Evolutionary conservation across 2,329 filamentous ascomycete genomes (phyloP).

Genomic region (Hypoxylon sp.): DNA sequence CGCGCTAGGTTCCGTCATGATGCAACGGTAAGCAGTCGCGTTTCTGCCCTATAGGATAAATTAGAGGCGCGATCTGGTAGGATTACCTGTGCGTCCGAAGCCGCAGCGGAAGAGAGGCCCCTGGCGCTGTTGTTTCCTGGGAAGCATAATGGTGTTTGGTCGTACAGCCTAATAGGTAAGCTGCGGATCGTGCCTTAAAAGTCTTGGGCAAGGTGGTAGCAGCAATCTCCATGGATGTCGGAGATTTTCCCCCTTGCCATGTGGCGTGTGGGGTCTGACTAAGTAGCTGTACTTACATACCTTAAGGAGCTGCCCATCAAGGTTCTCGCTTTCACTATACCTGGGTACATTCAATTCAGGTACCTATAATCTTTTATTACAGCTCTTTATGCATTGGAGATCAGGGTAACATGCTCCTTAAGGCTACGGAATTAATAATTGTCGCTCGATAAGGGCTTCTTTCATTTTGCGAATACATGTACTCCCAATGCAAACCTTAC

Average conservation of each 20-base stretch:
- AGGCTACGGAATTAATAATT: not conserved
- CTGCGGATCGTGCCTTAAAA: not conserved
- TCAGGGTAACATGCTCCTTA: not conserved
- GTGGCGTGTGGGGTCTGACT: conserved; percentile 18
- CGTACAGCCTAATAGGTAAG: conserved; percentile 31
- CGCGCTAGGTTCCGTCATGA: conserved; percentile 28
- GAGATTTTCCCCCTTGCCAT: conserved; percentile 16
- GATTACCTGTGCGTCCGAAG: conserved; percentile 34
- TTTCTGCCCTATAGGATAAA: conserved; percentile 18
- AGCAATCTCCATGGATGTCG: conserved; percentile 2
- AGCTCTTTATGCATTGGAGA: not conserved
- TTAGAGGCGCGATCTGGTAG: conserved; percentile 16
- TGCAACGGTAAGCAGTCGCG: conserved; percentile 30
- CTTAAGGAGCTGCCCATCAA: conserved; percentile 28
- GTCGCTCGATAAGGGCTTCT: not conserved
- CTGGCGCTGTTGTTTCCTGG: conserved; percentile 15
- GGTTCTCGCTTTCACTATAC: conserved; percentile 13
- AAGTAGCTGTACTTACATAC: conserved; percentile 10
- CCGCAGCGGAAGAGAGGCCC: conserved; percentile 8
- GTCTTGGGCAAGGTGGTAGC: conserved; percentile 4
- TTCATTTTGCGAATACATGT: too few relatives aligned
- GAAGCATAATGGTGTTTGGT: conserved; percentile 15
- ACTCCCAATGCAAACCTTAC: not conserved
- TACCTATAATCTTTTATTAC: not conserved
- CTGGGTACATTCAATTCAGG: not conserved